A percentile compares a stretch with the other conserved stretches of the same genome.
phyloP scores from a whole-genome alignment of 257 asterid genomes.

The Solanum habrochaites region DNA sequence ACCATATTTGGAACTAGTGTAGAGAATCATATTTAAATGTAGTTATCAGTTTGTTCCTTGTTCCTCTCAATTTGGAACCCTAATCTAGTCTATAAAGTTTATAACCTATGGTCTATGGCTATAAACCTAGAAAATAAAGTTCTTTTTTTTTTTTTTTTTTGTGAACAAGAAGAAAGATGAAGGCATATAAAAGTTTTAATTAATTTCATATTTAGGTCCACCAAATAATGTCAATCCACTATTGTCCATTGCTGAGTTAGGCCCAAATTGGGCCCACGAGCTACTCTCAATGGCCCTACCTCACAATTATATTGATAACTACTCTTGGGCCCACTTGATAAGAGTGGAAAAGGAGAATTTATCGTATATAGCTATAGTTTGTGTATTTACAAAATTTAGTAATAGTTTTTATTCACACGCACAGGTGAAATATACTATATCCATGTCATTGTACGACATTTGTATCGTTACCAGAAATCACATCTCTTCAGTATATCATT shows the following conservation, averaged over 20 bases:
- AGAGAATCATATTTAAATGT: not conserved
- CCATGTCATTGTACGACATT: not conserved
- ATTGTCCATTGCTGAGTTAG: not conserved
- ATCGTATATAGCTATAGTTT: not conserved
- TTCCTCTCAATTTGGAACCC: slow-evolving; percentile 2
- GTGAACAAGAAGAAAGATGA: not conserved
- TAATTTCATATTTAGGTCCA: not conserved
- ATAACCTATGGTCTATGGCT: not conserved
- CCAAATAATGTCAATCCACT: not conserved
- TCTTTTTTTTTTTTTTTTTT: not conserved
- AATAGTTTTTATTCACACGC: not conserved
- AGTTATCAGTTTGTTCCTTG: not conserved
- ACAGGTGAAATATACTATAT: not conserved
- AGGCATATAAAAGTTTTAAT: not conserved
- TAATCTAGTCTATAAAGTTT: not conserved
- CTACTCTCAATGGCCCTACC: not conserved
- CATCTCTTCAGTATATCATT: not conserved
- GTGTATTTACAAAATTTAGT: not conserved
- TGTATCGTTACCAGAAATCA: not conserved
- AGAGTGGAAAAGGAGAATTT: not conserved
- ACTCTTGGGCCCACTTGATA: not conserved
- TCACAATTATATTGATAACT: not conserved
- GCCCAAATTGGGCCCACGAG: not conserved
- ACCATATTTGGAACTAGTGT: not conserved
- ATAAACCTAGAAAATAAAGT: not conserved